Conservation (phyloP, 805 yeast species). For the Grigorovia jiainica region DNA sequence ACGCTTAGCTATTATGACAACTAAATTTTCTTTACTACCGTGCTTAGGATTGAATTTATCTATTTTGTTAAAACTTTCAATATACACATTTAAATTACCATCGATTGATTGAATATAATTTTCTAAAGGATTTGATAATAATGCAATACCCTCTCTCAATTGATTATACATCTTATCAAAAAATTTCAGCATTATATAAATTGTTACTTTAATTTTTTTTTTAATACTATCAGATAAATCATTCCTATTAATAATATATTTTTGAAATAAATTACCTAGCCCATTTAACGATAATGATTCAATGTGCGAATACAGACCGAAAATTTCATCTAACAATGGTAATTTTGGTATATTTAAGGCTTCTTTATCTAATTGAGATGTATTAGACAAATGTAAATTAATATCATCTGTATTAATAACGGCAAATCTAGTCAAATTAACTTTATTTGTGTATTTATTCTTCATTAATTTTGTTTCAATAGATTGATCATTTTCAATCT, state of each 20-base stretch:
- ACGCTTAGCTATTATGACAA: constrained; percentile 8
- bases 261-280: constrained; percentile 18
- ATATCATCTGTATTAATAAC: neutral
- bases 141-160: constrained; percentile 16
- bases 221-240: neutral
- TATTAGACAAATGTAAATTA: neutral
- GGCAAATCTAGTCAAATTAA: constrained; percentile 17
- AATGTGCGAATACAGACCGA: constrained; percentile 22
- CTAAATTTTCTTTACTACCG: constrained; percentile 12
- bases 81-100: neutral
- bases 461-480: constrained; percentile 24
- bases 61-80: no score
- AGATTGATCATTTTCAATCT: constrained; percentile 9
- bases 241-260: neutral
- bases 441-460: constrained; percentile 17
- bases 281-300: constrained; percentile 24
- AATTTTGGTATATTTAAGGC: constrained; percentile 6
- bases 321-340: constrained; percentile 22
- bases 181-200: constrained; percentile 20
- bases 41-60: no score
- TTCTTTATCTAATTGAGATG: neutral
- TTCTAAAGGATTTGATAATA: constrained; percentile 21
- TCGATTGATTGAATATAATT: constrained; percentile 11
- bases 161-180: constrained; percentile 20
- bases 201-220: constrained; percentile 21